A percentile compares a stretch with the other conserved stretches of the same genome.
These are phyloP conservation scores for Phytophthora hybrid DNA, from an alignment of 352 stramenopile species.

Conservation along the genomic window DNA sequence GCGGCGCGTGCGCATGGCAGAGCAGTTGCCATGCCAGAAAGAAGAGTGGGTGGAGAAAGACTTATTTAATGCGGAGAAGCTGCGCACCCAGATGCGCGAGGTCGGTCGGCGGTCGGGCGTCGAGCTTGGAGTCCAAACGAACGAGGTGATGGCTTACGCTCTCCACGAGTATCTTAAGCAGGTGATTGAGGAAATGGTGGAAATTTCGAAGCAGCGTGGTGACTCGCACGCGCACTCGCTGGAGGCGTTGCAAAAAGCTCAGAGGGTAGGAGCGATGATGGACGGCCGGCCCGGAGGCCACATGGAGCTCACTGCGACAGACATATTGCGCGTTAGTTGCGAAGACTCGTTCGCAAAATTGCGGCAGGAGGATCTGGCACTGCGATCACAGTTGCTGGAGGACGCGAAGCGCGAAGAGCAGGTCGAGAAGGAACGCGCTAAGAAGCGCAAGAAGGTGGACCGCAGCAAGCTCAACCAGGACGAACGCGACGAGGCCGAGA, in stretches of 20 bases:
- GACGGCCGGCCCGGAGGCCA: constrained; percentile 23
- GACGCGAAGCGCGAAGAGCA: constrained; percentile 83
- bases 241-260: constrained; percentile 57
- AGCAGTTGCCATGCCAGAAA: constrained; percentile 74
- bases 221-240: constrained; percentile 62
- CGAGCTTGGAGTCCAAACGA: constrained; percentile 61
- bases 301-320: constrained; percentile 73
- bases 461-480: constrained; percentile 80
- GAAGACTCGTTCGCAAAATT: constrained; percentile 80
- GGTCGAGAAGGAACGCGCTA: constrained; percentile 78
- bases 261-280: constrained; percentile 29
- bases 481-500: constrained; percentile 86
- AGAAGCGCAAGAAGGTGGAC: constrained; percentile 90
- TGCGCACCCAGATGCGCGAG: constrained; percentile 66
- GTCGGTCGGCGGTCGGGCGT: constrained; percentile 61
- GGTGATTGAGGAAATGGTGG: constrained; percentile 88
- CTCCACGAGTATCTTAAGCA: constrained; percentile 90
- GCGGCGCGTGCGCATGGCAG: constrained; percentile 43
- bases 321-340: constrained; percentile 87
- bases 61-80: constrained; percentile 77
- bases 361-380: constrained; percentile 67
- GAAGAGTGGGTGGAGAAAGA: constrained; percentile 85
- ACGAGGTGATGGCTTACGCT: constrained; percentile 85
- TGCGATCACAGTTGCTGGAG: constrained; percentile 73
- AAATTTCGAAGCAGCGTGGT: constrained; percentile 78